These are phyloP conservation scores for Collybiopsis confluens DNA, from an alignment of 768 basidiomycete genomes.

Conservation along the genomic window DNA sequence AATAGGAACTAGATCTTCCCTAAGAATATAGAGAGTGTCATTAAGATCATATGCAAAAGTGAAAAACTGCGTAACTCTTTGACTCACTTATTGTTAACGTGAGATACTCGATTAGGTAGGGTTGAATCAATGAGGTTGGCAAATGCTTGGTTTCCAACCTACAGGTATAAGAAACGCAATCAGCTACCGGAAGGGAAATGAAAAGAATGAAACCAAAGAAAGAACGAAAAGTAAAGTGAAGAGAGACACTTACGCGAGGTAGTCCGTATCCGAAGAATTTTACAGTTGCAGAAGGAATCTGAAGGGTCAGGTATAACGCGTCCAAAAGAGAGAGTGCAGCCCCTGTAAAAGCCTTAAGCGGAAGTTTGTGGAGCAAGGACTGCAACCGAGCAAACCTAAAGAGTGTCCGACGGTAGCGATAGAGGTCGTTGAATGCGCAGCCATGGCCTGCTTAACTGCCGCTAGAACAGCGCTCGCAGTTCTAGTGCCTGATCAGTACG, in stretches of 20 bases:
- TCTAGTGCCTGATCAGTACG: slow-evolving; percentile 18
- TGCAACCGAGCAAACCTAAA: slow-evolving; percentile 22
- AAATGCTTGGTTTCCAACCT: slow-evolving; percentile 60
- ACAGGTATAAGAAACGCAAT: background rate
- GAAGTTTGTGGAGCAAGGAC: background rate
- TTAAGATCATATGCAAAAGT: too few species aligned
- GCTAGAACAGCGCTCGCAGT: slow-evolving; percentile 35
- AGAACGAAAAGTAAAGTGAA: slow-evolving; percentile 21
- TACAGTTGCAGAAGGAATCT: slow-evolving; percentile 34
- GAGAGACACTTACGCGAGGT: slow-evolving; percentile 31
- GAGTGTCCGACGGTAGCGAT: slow-evolving; percentile 43
- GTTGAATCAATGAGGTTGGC: slow-evolving; percentile 56
- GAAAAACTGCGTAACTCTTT: background rate
- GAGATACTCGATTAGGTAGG: slow-evolving; percentile 34
- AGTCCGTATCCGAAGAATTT: slow-evolving; percentile 36
- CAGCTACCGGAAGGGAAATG: too few species aligned
- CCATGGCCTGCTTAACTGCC: slow-evolving; percentile 33
- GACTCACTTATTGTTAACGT: slow-evolving; percentile 58
- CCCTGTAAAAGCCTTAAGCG: slow-evolving; percentile 20
- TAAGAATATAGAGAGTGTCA: slow-evolving; percentile 8
- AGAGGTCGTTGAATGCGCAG: slow-evolving; percentile 24
- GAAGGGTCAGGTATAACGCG: slow-evolving; percentile 48
- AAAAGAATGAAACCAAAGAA: slow-evolving; percentile 10
- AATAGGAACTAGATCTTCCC: slow-evolving; percentile 38
- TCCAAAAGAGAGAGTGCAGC: slow-evolving; percentile 55